Base-by-base conservation (phyloP, 495 filamentous ascomycete species). In the Chaetomidium leptoderma region DNA sequence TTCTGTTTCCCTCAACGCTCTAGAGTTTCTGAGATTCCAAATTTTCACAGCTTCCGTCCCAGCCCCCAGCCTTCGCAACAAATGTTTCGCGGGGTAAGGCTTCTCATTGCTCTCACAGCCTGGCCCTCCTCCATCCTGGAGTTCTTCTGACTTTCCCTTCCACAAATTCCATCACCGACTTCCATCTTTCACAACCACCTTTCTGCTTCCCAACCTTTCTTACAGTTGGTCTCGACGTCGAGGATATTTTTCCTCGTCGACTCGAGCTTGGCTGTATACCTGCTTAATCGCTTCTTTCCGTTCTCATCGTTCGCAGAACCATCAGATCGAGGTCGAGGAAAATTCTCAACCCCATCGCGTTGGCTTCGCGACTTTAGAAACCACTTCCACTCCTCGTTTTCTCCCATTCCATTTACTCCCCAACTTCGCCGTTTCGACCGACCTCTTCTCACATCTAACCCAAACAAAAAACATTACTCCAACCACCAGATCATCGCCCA, bases 81-180 rank as follows among this genome's bases (percentile, higher is more conserved):
- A 24, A 6, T 17, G 29, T 19, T 35, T 46, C 21, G 29, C 19
- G 40, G 29, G 27, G 40, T 7, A 27, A 27, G 40, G 35, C 2
- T 26, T 37, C 26, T 9, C 23, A 5, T 36, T 39, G 32, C 32
- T 4, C 10, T 7, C 17, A 23, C 32, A 17, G n/a, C 21, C 9
- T 37, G 9, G 16, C 37, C 4, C 37, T 13, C 14, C 33, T 37
- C 17, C 36, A 7, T 33, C 40, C n/a, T 55, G 40, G 26, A 11
- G 27, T 33, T n/a, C n/a, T 45, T 45, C 14, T 21, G 16, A 47
- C 49, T 43, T 47, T 47, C 40, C 29, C 4, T 48, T 48, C 53
- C 53, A 13, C 13, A 39, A 48, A 17, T 24, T 23, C 13, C 7
- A 35, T 4, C 53, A 21, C 11, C 32, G 6, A 16, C 17, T 40